Conservation (phyloP, 371 early-diverging fungal genomes). For the Mortierella sp. region DNA sequence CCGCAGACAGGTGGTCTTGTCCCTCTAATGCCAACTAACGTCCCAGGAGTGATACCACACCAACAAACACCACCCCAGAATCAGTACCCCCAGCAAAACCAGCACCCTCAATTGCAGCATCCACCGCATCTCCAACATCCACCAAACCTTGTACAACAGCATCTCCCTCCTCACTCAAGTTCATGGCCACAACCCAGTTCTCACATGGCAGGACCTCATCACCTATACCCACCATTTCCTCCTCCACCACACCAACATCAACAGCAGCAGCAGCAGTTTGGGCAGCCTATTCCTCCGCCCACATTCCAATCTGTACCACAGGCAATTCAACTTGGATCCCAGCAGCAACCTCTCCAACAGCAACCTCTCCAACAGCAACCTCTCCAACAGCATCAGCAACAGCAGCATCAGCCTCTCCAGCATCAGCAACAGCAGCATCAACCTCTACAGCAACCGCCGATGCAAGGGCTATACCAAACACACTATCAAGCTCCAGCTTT, state of each 20-base stretch:
- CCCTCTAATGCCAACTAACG: slow-evolving; percentile 4
- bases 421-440: slow-evolving; percentile 3
- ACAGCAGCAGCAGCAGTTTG: slow-evolving; percentile 17
- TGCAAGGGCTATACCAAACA: not conserved
- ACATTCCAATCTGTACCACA: not conserved
- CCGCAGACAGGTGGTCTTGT: slow-evolving; percentile 9
- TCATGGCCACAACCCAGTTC: slow-evolving; percentile 16
- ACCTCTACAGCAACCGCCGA: not conserved
- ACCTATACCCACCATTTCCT: slow-evolving; percentile 4
- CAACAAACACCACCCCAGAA: slow-evolving; percentile 12
- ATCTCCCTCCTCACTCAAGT: not conserved
- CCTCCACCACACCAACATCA: not conserved
- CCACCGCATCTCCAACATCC: slow-evolving; percentile 9
- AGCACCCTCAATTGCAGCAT: slow-evolving; percentile 12
- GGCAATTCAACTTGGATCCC: slow-evolving; percentile 3
- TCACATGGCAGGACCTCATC: slow-evolving; percentile 8
- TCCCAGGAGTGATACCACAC: slow-evolving; percentile 12
- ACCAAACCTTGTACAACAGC: not conserved
- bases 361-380: slow-evolving; percentile 11
- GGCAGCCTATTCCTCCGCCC: not conserved
- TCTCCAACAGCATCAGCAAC: not conserved
- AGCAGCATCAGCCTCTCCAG: slow-evolving; percentile 3
- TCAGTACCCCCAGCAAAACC: slow-evolving; percentile 22
- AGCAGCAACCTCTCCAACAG: slow-evolving; percentile 16
- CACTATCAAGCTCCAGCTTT: not conserved